These are phyloP conservation scores for Luffa acutangula DNA, from an alignment of 306 rosid genomes.

Conservation along the genomic window DNA sequence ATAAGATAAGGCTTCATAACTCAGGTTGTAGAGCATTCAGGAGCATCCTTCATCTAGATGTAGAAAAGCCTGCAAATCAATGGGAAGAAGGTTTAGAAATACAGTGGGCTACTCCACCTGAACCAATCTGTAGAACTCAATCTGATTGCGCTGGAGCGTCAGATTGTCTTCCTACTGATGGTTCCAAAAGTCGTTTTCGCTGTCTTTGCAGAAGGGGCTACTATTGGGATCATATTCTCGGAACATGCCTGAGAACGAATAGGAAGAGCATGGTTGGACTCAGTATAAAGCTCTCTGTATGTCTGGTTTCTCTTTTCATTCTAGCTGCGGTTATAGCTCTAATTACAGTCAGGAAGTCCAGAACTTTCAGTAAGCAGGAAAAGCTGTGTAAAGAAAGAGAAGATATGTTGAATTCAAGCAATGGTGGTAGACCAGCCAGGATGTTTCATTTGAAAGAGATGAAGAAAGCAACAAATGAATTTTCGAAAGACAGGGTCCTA, in stretches of 20 bases:
- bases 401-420: slow-evolving; percentile 36
- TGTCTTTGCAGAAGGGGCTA: slow-evolving; percentile 58
- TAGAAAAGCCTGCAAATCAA: slow-evolving; percentile 37
- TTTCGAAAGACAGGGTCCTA: slow-evolving; percentile 45
- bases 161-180: slow-evolving; percentile 28
- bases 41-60: slow-evolving; percentile 62
- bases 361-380: slow-evolving; percentile 22
- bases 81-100: slow-evolving; percentile 93
- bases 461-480: slow-evolving; percentile 70
- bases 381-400: slow-evolving; percentile 53
- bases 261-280: slow-evolving; percentile 27
- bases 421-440: slow-evolving; percentile 44
- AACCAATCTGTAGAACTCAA: slow-evolving; percentile 60
- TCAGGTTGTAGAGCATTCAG: slow-evolving; percentile 89
- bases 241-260: slow-evolving; percentile 40
- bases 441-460: slow-evolving; percentile 66
- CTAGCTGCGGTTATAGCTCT: slow-evolving; percentile 29
- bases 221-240: slow-evolving; percentile 53
- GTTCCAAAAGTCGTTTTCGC: slow-evolving; percentile 16
- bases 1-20: slow-evolving; percentile 73
- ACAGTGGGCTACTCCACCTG: slow-evolving; percentile 74
- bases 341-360: slow-evolving; percentile 25
- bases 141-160: slow-evolving; percentile 51
- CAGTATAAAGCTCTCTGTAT: slow-evolving; percentile 31
- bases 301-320: slow-evolving; percentile 30